Evolutionary conservation across 163 green algal genomes (phyloP), one percentile per base, ranked within the genome.

Genomic region (Scenedesmus sp.): DNA sequence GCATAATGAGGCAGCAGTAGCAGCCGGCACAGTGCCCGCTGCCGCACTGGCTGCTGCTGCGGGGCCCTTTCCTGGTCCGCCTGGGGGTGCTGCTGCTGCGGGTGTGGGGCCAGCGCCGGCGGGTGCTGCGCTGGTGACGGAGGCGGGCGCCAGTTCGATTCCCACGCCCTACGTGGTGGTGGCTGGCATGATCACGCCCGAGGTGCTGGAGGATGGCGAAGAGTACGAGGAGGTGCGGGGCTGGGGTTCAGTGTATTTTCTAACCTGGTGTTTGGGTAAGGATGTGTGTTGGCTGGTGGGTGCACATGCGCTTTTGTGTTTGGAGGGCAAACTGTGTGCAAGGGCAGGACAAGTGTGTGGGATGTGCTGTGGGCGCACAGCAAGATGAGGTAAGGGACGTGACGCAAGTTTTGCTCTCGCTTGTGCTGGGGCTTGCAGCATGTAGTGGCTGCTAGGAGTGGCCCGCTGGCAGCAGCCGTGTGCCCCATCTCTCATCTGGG

Each of bases 191-290:
- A 94, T 98, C 52, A 97, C 88, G 0, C 93, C 94, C 0, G 94
- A 96, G 5, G 92, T 97, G 85, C 95, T 99, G 81, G 91, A 82
- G 10, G 93, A 97, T 13, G 95, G 98, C 57, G 88, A 94, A 13
- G 96, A 98, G 90, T 99, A 98, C 91, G 90, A 94, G 15, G 95
- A 98, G 88, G 97, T 98, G 89, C 92, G 94, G 91, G 74, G 55
- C n/a, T 23, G 57, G 5, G 15, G 62, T 91, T 20, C 15, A 86
- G 55, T 34, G 9, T 59, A 0, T 62, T 64, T 26, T n/a, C 7
- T 85, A 20, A n/a, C n/a, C 0, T 70, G 26, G 0, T 64, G 1
- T 46, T 18, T 26, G 54, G 59, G 20, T 79, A 2, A 15, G 46
- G 6, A 6, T 84, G 8, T 84, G 67, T 67, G 20, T 84, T 66